Base-by-base conservation (phyloP, 2,329 filamentous ascomycete genomes). In the Scedosporium aurantiacum region DNA sequence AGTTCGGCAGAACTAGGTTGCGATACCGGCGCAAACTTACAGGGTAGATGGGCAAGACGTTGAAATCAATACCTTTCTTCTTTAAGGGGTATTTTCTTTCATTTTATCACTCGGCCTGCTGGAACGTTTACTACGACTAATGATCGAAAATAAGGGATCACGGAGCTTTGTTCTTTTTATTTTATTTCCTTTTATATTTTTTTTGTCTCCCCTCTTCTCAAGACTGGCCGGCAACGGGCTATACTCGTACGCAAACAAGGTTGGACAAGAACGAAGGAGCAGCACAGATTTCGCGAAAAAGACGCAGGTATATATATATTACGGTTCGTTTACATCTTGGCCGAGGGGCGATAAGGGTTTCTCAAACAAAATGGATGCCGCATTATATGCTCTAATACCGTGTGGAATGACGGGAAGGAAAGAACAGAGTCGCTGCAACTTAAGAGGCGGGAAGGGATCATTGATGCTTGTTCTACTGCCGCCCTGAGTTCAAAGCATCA, bases 101-200 rank as follows among this genome's bases (percentile, higher is more conserved):
- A 7, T 47, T 18, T 23, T 23, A n/a, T 3, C 43, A 47, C n/a
- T 47, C 16, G 16, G 50, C 50, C 23, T 54, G 18, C 21, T 28
- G 12, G 23, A 23, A 54, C 6, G 23, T 16, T 54, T 54, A 27
- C 23, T 14, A 54, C 18, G 56, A 60, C 37, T 45, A 60, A 50
- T 61, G 66, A 63, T 41, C 25, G n/a, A 52, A 40, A 25, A 40
- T 14, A 57, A 18, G 40, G 57, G 32, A 43, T 37, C 25, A 23
- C 28, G n/a, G 7, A 23, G 23, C 10, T 28, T 32, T 27, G 10
- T 32, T 8, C 12, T 23, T 27, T 12, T 28, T 12, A 2, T 16
- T 55, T n/a, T 55, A 4, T 56, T 1, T 6, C 3, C 28, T 23
- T 56, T 10, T 12, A 3, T 25, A 8, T 56, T 16, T 41, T 40